phyloP scores from a whole-genome alignment of 768 basidiomycete genomes.

The Mycena rosella region DNA sequence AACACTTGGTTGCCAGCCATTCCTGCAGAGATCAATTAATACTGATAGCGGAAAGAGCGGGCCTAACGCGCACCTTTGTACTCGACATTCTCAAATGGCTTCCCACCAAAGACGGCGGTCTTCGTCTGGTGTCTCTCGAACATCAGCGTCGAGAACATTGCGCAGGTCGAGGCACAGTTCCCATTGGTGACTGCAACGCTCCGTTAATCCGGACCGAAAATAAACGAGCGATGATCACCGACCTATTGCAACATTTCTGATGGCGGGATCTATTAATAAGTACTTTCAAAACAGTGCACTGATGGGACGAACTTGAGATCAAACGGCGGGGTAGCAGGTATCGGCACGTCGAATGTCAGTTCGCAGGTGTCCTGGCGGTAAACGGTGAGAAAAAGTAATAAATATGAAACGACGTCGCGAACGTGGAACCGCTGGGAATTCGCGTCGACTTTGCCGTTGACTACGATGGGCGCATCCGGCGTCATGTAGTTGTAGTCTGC shows the following conservation, averaged over 20 bases:
- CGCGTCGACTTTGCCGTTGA: constrained; percentile 59
- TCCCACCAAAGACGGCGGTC: constrained; percentile 70
- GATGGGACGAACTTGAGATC: constrained; percentile 46
- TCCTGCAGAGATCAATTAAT: constrained; percentile 39
- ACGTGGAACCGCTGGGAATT: constrained; percentile 65
- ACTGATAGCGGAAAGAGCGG: not conserved
- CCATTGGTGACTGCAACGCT: constrained; percentile 53
- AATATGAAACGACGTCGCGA: constrained; percentile 29
- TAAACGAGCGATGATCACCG: constrained; percentile 27
- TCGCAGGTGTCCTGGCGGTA: constrained; percentile 55
- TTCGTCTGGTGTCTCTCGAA: constrained; percentile 65
- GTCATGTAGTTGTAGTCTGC: constrained; percentile 58
- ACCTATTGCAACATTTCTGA: constrained; percentile 62
- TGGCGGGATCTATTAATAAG: not conserved
- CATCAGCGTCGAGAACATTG: constrained; percentile 75
- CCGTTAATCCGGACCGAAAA: no score
- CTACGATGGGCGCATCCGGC: constrained; percentile 54
- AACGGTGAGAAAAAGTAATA: not conserved
- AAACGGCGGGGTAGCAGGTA: constrained; percentile 63
- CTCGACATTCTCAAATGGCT: constrained; percentile 62
- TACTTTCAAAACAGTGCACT: not conserved
- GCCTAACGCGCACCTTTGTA: constrained; percentile 56
- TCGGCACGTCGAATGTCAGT: constrained; percentile 51
- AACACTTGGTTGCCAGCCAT: constrained; percentile 76
- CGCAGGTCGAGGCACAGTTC: constrained; percentile 72